A percentile compares a stretch with the other conserved stretches of the same genome.
Conservation (phyloP, 2,329 filamentous ascomycete species). For the Talaromyces sp. region DNA sequence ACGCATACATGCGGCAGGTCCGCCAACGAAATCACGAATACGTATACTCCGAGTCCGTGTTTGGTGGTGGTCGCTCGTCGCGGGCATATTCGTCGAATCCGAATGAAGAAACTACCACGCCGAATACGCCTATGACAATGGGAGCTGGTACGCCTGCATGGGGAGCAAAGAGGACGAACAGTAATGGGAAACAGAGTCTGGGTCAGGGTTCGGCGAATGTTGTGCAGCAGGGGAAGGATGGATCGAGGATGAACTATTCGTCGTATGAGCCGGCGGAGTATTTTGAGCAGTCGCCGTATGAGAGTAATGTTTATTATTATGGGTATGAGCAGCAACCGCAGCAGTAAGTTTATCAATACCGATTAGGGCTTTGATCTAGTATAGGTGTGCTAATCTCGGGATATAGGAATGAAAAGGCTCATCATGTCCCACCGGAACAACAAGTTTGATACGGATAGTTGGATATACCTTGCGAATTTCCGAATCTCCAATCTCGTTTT, state of each 20-base stretch:
- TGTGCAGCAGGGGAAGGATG: slow-evolving; percentile 5
- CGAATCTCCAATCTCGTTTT: not conserved
- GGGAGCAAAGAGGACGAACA: not conserved
- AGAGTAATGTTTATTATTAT: slow-evolving; percentile 9
- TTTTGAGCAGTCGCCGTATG: slow-evolving; percentile 18
- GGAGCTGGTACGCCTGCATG: not conserved
- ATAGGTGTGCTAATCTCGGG: not conserved
- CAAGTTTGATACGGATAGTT: not conserved
- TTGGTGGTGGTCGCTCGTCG: slow-evolving; percentile 2
- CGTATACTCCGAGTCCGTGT: slow-evolving; percentile 17
- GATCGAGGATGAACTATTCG: slow-evolving; percentile 15
- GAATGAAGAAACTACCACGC: not conserved
- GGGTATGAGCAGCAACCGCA: slow-evolving; percentile 14
- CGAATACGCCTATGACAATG: not conserved
- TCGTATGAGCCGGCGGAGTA: slow-evolving; percentile 11
- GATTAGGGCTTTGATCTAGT: not conserved
- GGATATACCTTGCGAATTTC: not conserved
- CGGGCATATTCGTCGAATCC: slow-evolving; percentile 12
- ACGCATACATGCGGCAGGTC: slow-evolving; percentile 20
- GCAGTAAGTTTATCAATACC: not conserved
- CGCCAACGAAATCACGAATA: slow-evolving; percentile 17
- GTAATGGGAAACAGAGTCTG: slow-evolving; percentile 7
- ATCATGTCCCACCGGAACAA: slow-evolving; percentile 2
- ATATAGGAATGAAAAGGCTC: slow-evolving; percentile 6
- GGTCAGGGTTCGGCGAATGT: not conserved